Percentiles rank a stretch among this genome's conserved stretches.
These are phyloP conservation scores for Trametopsis cervina DNA, from an alignment of 768 basidiomycete genomes.

Conservation along the genomic window DNA sequence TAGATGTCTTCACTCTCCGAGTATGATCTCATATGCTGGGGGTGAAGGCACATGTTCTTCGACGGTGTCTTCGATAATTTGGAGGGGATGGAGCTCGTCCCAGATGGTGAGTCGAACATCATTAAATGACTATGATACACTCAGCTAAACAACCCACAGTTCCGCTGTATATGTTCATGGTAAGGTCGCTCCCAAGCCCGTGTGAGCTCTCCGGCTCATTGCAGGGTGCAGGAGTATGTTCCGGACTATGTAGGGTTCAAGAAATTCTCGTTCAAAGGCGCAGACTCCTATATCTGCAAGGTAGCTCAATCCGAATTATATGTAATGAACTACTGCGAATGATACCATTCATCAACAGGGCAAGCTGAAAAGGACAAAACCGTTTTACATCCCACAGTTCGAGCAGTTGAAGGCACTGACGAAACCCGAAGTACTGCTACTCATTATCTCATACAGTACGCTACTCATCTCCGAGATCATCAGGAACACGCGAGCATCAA, in stretches of 20 bases:
- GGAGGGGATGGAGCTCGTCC: constrained; percentile 52
- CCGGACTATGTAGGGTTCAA: constrained; percentile 29
- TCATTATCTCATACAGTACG: background rate
- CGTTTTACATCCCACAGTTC: constrained; percentile 60
- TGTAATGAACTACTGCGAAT: background rate
- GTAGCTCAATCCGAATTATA: constrained; percentile 12
- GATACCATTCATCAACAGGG: constrained; percentile 27
- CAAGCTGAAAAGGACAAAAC: constrained; percentile 54
- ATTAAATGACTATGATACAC: background rate
- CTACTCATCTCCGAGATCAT: background rate
- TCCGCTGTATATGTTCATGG: constrained; percentile 36
- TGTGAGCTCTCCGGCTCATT: background rate
- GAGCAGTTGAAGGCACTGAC: constrained; percentile 53
- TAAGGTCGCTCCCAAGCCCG: constrained; percentile 13
- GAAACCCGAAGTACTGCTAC: constrained; percentile 37
- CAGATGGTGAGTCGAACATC: constrained; percentile 34
- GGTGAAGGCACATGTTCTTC: constrained; percentile 46
- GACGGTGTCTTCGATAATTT: constrained; percentile 64
- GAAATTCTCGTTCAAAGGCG: constrained; percentile 26
- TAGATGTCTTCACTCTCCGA: background rate
- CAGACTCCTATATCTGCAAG: constrained; percentile 23
- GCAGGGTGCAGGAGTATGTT: constrained; percentile 24
- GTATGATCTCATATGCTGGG: no score
- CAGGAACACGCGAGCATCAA: constrained; percentile 68
- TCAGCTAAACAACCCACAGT: constrained; percentile 6